Conservation (phyloP, 2,329 filamentous ascomycete genomes). For the Fusarium virguliforme region DNA sequence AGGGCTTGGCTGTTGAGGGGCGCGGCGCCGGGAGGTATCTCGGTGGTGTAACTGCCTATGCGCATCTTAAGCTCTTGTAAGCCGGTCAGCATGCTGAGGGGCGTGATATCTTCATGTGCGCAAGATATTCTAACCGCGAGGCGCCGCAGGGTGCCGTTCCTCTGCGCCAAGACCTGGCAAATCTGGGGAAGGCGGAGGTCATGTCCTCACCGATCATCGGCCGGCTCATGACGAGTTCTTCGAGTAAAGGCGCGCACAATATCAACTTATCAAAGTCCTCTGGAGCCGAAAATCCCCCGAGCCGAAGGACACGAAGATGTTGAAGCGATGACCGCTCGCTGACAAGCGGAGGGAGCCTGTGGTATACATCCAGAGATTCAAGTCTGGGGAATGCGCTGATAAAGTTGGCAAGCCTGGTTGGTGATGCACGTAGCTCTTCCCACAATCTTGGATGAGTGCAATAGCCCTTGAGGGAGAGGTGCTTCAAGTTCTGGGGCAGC, state of each 20-base stretch:
- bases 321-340: background rate
- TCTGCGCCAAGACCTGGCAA: background rate
- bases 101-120: background rate
- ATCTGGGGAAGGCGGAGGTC: background rate
- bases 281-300: background rate
- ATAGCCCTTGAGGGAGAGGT: background rate
- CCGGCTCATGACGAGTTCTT: background rate
- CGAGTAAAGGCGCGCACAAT: background rate
- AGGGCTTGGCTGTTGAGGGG: background rate
- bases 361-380: too few species aligned
- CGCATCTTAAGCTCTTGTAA: background rate
- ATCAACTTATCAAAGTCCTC: background rate
- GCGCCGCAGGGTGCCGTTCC: background rate
- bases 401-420: too few species aligned
- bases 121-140: background rate
- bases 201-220: too few species aligned
- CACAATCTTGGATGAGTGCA: background rate
- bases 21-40: too few species aligned
- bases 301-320: background rate
- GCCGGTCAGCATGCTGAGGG: background rate
- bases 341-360: too few species aligned
- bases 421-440: too few species aligned
- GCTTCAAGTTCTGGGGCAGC: background rate
- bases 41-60: background rate
- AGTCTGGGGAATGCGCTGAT: too few species aligned